phyloP scores from a whole-genome alignment of 2,329 filamentous ascomycete genomes.

The Colletotrichum sansevieriae region DNA sequence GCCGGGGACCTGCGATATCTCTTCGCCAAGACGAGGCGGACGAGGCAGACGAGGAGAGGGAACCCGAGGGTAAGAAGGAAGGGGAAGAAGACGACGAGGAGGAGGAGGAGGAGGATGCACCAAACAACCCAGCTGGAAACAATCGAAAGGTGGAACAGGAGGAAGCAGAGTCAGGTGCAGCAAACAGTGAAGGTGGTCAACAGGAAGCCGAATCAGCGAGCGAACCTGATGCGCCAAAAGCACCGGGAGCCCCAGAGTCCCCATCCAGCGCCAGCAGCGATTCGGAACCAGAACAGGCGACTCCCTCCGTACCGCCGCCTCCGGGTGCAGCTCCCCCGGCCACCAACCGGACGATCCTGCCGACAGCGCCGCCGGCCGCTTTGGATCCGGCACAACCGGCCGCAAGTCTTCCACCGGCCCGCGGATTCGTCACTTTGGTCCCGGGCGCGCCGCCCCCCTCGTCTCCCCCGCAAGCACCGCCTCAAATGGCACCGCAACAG shows the following conservation, averaged over 20 bases:
- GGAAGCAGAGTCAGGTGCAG: background rate
- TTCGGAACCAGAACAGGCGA: constrained; percentile 20
- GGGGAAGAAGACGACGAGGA: constrained; percentile 19
- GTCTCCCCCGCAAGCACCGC: constrained; percentile 1
- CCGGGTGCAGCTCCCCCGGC: constrained; percentile 18
- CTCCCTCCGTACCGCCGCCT: background rate
- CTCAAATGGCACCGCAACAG: background rate
- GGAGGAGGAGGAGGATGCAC: background rate
- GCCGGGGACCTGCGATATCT: background rate
- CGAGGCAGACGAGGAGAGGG: constrained; percentile 32
- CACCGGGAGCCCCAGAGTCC: constrained; percentile 2
- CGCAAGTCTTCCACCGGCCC: constrained; percentile 2
- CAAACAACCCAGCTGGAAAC: background rate
- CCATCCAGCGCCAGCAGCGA: constrained; percentile 28
- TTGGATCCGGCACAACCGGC: background rate
- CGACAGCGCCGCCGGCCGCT: constrained; percentile 13
- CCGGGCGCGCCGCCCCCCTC: constrained; percentile 25
- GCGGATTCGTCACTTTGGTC: constrained; percentile 35
- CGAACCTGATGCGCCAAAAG: constrained; percentile 7
- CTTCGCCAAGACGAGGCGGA: constrained; percentile 2
- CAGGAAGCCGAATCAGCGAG: constrained; percentile 9
- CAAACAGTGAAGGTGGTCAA: background rate
- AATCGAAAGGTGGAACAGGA: constrained; percentile 5
- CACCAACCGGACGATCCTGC: background rate
- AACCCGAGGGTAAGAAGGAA: constrained; percentile 2